Conservation (phyloP, 2,329 filamentous ascomycete genomes). For the Sclerotinia borealis region DNA sequence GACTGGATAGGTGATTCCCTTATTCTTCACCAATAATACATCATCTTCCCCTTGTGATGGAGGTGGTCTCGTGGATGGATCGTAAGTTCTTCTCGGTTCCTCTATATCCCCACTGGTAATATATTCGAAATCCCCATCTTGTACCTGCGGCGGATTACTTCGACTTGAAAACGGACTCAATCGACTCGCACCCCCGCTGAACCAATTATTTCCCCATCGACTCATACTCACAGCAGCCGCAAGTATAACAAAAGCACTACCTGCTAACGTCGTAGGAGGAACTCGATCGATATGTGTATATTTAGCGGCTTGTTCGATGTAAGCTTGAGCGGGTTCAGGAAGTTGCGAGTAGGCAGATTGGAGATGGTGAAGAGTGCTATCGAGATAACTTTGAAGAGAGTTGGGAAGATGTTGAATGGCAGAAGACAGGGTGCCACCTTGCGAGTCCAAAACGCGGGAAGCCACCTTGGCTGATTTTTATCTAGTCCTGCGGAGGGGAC, state of each 20-base stretch:
- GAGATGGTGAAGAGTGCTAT: slow-evolving; percentile 45
- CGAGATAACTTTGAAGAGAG: slow-evolving; percentile 47
- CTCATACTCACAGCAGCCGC: slow-evolving; percentile 31
- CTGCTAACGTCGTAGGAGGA: slow-evolving; percentile 24
- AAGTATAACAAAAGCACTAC: slow-evolving; percentile 25
- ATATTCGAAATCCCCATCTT: slow-evolving; percentile 73
- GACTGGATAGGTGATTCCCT: slow-evolving; percentile 58
- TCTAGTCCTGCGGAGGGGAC: slow-evolving; percentile 5
- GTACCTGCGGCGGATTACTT: slow-evolving; percentile 52
- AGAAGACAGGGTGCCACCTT: slow-evolving; percentile 50
- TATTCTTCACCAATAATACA: slow-evolving; percentile 63
- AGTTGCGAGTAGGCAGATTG: slow-evolving; percentile 38
- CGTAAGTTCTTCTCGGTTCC: slow-evolving; percentile 39
- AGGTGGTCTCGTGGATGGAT: slow-evolving; percentile 37
- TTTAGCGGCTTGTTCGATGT: slow-evolving; percentile 26
- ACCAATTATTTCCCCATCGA: slow-evolving; percentile 30
- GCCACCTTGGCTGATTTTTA: slow-evolving; percentile 32
- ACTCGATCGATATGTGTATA: slow-evolving; percentile 28
- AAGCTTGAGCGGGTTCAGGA: slow-evolving; percentile 24
- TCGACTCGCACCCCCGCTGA: slow-evolving; percentile 23
- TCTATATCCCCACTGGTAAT: slow-evolving; percentile 72
- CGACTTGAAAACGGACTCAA: slow-evolving; percentile 32
- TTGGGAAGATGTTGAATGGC: slow-evolving; percentile 50
- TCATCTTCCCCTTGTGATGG: slow-evolving; percentile 54
- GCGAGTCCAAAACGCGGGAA: slow-evolving; percentile 47